Conservation (phyloP, 31 red algal species). For the Pterothamnion heteromorphum region DNA sequence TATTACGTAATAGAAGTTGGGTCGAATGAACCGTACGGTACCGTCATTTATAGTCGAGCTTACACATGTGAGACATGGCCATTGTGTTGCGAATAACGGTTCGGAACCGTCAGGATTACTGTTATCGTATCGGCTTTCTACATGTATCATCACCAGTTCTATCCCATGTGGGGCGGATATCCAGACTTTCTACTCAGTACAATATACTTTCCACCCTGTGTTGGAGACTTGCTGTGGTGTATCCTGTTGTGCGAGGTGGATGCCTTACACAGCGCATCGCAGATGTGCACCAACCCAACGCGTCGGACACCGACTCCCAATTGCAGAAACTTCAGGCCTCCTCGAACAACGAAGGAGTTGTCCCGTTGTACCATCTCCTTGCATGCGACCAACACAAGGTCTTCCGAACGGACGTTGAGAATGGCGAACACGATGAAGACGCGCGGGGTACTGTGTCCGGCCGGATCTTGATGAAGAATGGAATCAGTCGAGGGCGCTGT, state of each 20-base stretch:
- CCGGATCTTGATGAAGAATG: not conserved
- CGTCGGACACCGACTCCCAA: not conserved
- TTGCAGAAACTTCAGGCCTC: not conserved
- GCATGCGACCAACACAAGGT: not conserved
- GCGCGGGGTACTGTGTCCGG: not conserved
- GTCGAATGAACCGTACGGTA: not conserved
- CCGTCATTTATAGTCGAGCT: not conserved
- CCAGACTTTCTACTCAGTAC: not conserved
- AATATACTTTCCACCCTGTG: not conserved
- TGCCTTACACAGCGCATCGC: not conserved
- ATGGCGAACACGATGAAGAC: not conserved
- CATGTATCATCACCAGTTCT: not conserved
- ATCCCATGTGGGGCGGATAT: not conserved
- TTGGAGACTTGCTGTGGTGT: not conserved
- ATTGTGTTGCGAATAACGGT: not conserved
- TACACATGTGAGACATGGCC: not conserved
- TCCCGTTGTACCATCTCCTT: not conserved
- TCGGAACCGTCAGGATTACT: not conserved
- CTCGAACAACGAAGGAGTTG: not conserved
- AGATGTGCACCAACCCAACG: not conserved
- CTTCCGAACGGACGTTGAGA: not conserved
- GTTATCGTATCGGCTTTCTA: not conserved
- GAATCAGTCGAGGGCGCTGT: not conserved
- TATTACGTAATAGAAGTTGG: not conserved
- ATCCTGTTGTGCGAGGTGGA: not conserved